These are phyloP conservation scores for Aureobasidium leucospermi DNA, from an alignment of 2,329 filamentous ascomycete species.

Conservation along the genomic window DNA sequence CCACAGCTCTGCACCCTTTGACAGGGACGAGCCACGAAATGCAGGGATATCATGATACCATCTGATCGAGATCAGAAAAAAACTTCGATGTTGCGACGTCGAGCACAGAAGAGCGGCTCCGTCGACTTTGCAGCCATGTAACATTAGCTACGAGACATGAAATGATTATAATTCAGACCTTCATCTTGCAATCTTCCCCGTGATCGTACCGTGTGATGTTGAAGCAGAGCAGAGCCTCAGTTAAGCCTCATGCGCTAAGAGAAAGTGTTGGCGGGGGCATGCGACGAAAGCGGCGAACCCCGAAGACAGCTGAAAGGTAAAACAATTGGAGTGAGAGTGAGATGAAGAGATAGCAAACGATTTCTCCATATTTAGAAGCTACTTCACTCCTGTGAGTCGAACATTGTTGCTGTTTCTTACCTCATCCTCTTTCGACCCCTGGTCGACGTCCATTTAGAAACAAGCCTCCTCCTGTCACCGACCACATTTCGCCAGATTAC, in stretches of 20 bases:
- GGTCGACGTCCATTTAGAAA: background rate
- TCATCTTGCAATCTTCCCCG: background rate
- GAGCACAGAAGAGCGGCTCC: conserved; percentile 7
- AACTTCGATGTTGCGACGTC: background rate
- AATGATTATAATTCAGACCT: background rate
- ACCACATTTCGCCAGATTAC: background rate
- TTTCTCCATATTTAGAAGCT: no score
- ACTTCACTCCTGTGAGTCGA: background rate
- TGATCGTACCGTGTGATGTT: background rate
- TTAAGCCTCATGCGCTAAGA: background rate
- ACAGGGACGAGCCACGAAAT: conserved; percentile 1
- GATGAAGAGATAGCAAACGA: background rate
- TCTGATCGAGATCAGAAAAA: background rate
- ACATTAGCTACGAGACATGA: conserved; percentile 10
- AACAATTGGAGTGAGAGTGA: background rate
- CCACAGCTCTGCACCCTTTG: background rate
- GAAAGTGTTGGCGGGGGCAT: no score
- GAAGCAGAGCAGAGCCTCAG: background rate
- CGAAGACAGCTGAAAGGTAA: background rate
- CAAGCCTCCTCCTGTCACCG: background rate
- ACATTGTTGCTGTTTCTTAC: background rate
- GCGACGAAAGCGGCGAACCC: background rate
- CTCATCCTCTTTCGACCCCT: background rate
- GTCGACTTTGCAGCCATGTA: conserved; percentile 3
- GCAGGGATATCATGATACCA: conserved; percentile 1